Conservation (phyloP, 2,329 filamentous ascomycete genomes). For the Pleoardoris graminearum region DNA sequence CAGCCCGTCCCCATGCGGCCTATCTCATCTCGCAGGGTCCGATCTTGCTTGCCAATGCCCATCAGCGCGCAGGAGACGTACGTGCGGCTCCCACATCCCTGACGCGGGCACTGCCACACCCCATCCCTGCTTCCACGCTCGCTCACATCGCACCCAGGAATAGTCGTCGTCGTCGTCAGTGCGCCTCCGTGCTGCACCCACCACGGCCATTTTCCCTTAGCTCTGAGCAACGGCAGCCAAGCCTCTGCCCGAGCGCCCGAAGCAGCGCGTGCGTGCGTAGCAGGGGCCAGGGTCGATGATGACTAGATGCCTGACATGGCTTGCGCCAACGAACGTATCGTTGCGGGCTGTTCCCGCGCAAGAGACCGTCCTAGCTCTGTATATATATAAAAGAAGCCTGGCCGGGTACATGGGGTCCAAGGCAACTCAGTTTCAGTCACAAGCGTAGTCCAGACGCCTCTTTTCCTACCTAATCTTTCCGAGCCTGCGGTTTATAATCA, state of each 20-base stretch:
- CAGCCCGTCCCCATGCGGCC: neutral
- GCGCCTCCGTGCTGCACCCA: neutral
- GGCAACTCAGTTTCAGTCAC: conserved; percentile 20
- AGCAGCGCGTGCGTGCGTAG: conserved; percentile 10
- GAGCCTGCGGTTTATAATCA: conserved; percentile 6
- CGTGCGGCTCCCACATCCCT: conserved; percentile 25
- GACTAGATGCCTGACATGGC: conserved; percentile 36
- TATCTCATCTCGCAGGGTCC: conserved; percentile 5
- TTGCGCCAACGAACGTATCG: conserved; percentile 20
- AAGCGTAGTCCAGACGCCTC: conserved; percentile 9
- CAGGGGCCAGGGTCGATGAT: conserved; percentile 28
- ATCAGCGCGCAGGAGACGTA: conserved; percentile 9
- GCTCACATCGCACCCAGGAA: conserved; percentile 4
- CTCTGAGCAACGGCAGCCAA: conserved; percentile 12
- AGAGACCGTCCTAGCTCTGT: conserved; percentile 4
- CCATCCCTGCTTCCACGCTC: conserved; percentile 16
- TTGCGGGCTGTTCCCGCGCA: neutral
- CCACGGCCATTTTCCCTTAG: conserved; percentile 1
- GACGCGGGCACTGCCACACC: conserved; percentile 25
- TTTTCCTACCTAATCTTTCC: conserved; percentile 21
- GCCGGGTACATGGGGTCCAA: conserved; percentile 19
- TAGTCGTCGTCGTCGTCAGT: conserved; percentile 1
- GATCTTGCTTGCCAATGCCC: conserved; percentile 5
- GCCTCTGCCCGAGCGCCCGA: conserved; percentile 3
- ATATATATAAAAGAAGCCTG: conserved; percentile 39